Evolutionary conservation across 2,329 filamentous ascomycete genomes (phyloP), one percentile per base, ranked within the genome.

Genomic region (Trichophaea hybrida): DNA sequence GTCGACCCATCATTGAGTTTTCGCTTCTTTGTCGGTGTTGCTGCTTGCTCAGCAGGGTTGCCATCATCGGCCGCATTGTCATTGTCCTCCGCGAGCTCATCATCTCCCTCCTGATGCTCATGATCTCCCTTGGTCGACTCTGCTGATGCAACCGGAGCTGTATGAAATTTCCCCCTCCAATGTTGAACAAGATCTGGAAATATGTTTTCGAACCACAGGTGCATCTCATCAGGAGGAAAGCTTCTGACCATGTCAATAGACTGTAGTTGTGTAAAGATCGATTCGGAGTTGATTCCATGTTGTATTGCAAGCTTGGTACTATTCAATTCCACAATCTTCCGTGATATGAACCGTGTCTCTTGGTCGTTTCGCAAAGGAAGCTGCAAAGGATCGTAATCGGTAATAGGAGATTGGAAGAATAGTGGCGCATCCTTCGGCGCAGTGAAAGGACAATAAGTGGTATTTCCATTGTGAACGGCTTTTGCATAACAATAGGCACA

Each of bases 151-250:
- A n/a, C n/a, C n/a, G n/a, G n/a, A n/a, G n/a, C n/a, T 43, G 38
- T 43, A 43, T 43, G 8, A n/a, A 53, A 60, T 7, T 58, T 60
- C 1, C 60, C 60, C 6, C 60, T 4, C 49, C 52, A 62, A 7
- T 62, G 58, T 34, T 48, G 50, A 1, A 55, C 51, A 15, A 60
- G 4, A n/a, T 58, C 44, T 2, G 60, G 60, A 7, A 61, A 24
- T 5, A 62, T 44, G 33, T 62, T 62, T 31, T 59, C 57, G 17
- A 17, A 62, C 37, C 37, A 62, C 1, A 62, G 43, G 38, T 62
- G 60, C 58, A 62, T 62, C 5, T 8, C 32, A 35, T 62, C 58
- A n/a, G 48, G 48, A 1, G 58, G 58, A 37, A 62, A 62, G 31
- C 37, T 52, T 5, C 34, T 24, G 8, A 51, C 48, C 6, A 60